Evolutionary conservation across 345 rosid species (phyloP).

Genomic region (Noccaea bulbosa): DNA sequence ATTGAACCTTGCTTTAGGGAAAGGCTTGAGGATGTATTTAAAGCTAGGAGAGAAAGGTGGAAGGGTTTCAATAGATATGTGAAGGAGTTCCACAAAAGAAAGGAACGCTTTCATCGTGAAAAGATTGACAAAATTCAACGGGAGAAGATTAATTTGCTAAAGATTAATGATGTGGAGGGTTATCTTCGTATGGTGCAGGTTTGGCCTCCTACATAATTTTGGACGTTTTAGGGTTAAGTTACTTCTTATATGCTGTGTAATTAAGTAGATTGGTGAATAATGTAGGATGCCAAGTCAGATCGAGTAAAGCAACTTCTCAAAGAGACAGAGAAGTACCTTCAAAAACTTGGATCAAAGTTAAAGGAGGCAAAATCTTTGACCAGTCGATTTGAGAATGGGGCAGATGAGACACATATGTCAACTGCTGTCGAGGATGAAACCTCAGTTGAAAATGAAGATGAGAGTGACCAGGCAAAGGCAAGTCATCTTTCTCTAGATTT

Average conservation of each 20-base stretch:
- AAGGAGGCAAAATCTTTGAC: conserved; percentile 67
- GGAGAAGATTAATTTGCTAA: conserved; percentile 87
- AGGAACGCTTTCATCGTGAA: conserved; percentile 90
- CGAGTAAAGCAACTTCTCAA: conserved; percentile 86
- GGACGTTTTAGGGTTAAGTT: conserved; percentile 17
- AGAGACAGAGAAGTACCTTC: conserved; percentile 93
- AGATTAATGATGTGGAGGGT: conserved; percentile 96
- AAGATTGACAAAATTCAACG: conserved; percentile 94
- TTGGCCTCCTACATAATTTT: conserved; percentile 40
- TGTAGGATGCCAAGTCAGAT: conserved; percentile 91
- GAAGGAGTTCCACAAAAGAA: conserved; percentile 89
- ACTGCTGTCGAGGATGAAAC: conserved; percentile 61
- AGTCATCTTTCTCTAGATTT: conserved; percentile 29
- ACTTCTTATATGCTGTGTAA: conserved; percentile 21
- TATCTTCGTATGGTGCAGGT: conserved; percentile 97
- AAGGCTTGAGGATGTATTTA: conserved; percentile 79
- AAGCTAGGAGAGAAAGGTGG: conserved; percentile 86
- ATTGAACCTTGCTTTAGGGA: conserved; percentile 58
- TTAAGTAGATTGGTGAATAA: background rate
- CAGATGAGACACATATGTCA: conserved; percentile 56
- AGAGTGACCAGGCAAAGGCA: conserved; percentile 90
- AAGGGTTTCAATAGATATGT: conserved; percentile 85
- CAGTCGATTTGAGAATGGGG: conserved; percentile 63
- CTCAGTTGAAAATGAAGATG: conserved; percentile 76
- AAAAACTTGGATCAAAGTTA: conserved; percentile 84